Conservation (phyloP, 768 basidiomycete genomes). For the Heimioporus sp. region DNA sequence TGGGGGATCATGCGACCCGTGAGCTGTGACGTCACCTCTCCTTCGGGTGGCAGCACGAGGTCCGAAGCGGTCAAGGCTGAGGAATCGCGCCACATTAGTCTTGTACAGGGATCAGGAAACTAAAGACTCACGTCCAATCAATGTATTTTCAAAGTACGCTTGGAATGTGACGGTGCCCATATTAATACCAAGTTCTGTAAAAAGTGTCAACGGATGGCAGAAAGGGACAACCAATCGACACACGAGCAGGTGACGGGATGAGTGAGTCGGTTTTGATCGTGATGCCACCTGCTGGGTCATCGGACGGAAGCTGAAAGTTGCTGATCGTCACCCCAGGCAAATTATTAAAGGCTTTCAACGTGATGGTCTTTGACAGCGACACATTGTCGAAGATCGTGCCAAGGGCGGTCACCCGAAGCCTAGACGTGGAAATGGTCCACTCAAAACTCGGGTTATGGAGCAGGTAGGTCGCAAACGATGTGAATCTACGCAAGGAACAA, state of each 20-base stretch:
- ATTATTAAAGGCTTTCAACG: slow-evolving; percentile 69
- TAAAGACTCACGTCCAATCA: slow-evolving; percentile 56
- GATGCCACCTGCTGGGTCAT: slow-evolving; percentile 68
- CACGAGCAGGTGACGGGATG: slow-evolving; percentile 67
- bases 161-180: slow-evolving; percentile 65
- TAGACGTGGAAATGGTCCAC: slow-evolving; percentile 70
- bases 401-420: slow-evolving; percentile 60
- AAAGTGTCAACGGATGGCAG: slow-evolving; percentile 12
- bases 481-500: slow-evolving; percentile 43
- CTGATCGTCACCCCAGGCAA: slow-evolving; percentile 69
- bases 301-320: slow-evolving; percentile 67
- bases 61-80: slow-evolving; percentile 51
- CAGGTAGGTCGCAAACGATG: slow-evolving; percentile 61
- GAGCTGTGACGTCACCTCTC: slow-evolving; percentile 50
- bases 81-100: not conserved
- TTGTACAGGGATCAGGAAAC: not conserved
- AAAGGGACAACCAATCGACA: slow-evolving; percentile 26
- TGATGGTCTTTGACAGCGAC: slow-evolving; percentile 54
- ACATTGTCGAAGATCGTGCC: slow-evolving; percentile 70
- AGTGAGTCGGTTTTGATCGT: slow-evolving; percentile 63
- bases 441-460: slow-evolving; percentile 63
- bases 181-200: slow-evolving; percentile 64
- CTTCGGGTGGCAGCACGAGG: slow-evolving; percentile 49
- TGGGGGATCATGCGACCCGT: slow-evolving; percentile 65
- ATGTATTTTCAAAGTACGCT: slow-evolving; percentile 52